Base-by-base conservation (phyloP, 805 yeast genomes). In the Metschnikowia continentalis region DNA sequence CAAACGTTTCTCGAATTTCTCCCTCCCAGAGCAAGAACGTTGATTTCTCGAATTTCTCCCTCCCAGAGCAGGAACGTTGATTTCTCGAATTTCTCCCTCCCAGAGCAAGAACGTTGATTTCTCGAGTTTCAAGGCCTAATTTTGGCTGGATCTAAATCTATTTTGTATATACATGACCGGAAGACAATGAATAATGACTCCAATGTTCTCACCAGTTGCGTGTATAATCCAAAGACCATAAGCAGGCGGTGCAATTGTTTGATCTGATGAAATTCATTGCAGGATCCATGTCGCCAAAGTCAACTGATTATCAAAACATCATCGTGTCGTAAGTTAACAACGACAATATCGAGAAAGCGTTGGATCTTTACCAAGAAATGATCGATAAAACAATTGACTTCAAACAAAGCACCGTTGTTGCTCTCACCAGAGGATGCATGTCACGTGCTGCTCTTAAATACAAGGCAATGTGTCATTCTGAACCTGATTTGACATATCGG, bases 191-290 rank as follows among this genome's bases (percentile, higher is more conserved):
- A 32, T 19, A 42, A 32, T 19, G 26, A 82, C 56, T 76, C 85
- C 3, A 79, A 81, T 38, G 74, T 86, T 6, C 61, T 88, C 39
- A 83, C 84, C 53, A 74, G 88, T 22, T 81, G 86, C 60, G 81
- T 83, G 6, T 74, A 71, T 53, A 74, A 48, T 61, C 75, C 47
- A 70, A 62, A 51, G 78, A 79, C 49, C 80, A 75, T 53, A 65
- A 72, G 15, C 82, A 85, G 54, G 96, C 96, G 0, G 78, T 79
- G 50, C 82, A 82, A 42, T 72, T 88, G 2, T 94, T 94, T 67
- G 90, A 86, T 56, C 81, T 89, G 54, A 83, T 94, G 90, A 92
- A 90, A 63, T 92, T 88, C 64, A 65, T 86, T 57, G 82, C 94
- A 0, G 61, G 73, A 4, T 70, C 73, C 30, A 81, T 90, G 14